Evolutionary conservation across 2,329 filamentous ascomycete genomes (phyloP).

Genomic region (Didymella exigua): DNA sequence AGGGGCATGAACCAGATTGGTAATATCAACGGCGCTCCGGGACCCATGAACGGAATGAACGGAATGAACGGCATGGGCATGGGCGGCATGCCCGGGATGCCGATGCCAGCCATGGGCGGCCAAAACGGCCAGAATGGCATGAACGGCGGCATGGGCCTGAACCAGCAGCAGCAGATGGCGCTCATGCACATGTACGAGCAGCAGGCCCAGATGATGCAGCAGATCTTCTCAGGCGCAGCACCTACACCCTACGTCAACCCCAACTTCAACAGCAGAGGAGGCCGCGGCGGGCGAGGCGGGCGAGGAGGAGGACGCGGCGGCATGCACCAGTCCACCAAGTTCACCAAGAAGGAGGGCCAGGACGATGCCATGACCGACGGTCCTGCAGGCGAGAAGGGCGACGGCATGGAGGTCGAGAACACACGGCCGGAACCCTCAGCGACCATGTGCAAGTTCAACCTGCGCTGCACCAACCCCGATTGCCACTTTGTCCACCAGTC

Average conservation of each 20-base stretch:
- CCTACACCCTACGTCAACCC: conserved; percentile 60
- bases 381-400: conserved; percentile 47
- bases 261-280: conserved; percentile 51
- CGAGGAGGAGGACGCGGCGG: conserved; percentile 58
- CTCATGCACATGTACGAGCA: conserved; percentile 81
- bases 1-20: conserved; percentile 43
- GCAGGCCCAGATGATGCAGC: conserved; percentile 67
- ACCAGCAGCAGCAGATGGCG: conserved; percentile 72
- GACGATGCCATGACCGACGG: conserved; percentile 48
- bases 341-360: conserved; percentile 54
- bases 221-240: conserved; percentile 47
- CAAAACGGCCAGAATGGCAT: conserved; percentile 57
- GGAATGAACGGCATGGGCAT: conserved; percentile 47
- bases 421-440: conserved; percentile 63
- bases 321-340: conserved; percentile 61
- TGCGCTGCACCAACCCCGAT: conserved; percentile 83
- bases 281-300: conserved; percentile 34
- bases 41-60: conserved; percentile 50
- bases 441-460: conserved; percentile 85
- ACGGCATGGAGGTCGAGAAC: conserved; percentile 68
- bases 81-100: conserved; percentile 42
- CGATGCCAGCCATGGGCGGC: conserved; percentile 38
- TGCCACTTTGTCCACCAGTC: conserved; percentile 96
- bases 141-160: conserved; percentile 53
- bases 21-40: conserved; percentile 39